Conservation (phyloP, 495 filamentous ascomycete species). For the Trichoderma erinaceum region DNA sequence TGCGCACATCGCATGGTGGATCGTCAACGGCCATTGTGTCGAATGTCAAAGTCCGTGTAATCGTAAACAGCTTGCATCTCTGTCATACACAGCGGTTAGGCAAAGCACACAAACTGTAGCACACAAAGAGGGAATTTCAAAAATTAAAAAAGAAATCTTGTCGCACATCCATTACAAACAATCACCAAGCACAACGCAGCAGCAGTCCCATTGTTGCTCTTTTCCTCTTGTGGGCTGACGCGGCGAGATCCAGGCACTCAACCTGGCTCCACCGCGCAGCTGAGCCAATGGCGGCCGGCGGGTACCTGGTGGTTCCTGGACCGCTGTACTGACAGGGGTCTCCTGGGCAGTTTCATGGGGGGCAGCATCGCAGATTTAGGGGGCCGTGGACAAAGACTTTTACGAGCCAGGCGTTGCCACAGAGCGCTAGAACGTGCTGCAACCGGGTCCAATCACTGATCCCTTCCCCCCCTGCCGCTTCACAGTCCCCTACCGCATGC, state of each 20-base stretch:
- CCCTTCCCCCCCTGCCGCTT: neutral
- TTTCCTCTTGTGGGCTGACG: neutral
- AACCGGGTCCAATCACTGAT: slow-evolving; percentile 24
- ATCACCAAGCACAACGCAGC: no score
- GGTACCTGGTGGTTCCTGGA: slow-evolving; percentile 12
- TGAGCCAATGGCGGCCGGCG: slow-evolving; percentile 1
- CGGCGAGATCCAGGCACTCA: neutral
- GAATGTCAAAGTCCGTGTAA: no score
- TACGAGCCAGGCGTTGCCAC: slow-evolving; percentile 12
- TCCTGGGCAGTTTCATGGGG: neutral
- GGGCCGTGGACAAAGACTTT: neutral
- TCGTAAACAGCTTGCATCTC: no score
- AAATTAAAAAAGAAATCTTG: no score
- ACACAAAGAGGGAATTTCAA: no score
- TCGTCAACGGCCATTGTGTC: no score
- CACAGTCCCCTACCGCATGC: neutral
- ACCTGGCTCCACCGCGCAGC: neutral
- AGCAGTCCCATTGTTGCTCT: no score
- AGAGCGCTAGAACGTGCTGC: slow-evolving; percentile 56
- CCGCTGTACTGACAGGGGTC: neutral
- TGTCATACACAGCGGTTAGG: no score
- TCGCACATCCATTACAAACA: no score
- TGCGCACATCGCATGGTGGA: no score
- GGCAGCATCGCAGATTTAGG: neutral
- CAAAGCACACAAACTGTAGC: no score